phyloP scores from a whole-genome alignment of 495 filamentous ascomycete genomes.

The Penicillium macrosclerotiorum region DNA sequence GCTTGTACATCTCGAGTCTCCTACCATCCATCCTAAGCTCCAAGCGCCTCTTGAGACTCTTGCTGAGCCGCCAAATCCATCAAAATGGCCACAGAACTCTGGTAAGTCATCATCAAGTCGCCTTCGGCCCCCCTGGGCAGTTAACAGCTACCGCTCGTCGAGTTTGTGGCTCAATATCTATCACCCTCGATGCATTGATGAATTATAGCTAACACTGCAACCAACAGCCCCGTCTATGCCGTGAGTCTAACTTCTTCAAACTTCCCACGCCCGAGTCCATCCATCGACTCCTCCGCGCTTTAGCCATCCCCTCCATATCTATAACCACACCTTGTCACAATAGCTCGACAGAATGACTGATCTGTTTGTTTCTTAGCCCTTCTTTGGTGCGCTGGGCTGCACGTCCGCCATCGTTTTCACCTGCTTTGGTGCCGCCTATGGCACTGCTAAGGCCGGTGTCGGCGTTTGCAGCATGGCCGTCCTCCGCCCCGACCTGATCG shows the following conservation, averaged over 20 bases:
- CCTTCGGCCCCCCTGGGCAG: constrained; percentile 33
- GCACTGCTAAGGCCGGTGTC: constrained; percentile 98
- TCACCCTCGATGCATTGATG: too few relatives aligned
- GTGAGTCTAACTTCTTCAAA: constrained; percentile 61
- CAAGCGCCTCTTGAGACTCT: constrained; percentile 11
- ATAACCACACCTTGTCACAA: neutral
- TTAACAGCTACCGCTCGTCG: constrained; percentile 26
- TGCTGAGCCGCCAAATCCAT: constrained; percentile 13
- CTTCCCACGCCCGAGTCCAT: constrained; percentile 2
- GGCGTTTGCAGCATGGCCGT: constrained; percentile 99
- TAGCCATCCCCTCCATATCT: constrained; percentile 15
- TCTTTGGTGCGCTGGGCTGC: constrained; percentile 99
- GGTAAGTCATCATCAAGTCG: constrained; percentile 50
- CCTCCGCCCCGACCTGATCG: constrained; percentile 93
- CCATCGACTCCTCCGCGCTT: constrained; percentile 14
- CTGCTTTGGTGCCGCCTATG: constrained; percentile 97
- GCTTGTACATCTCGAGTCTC: constrained; percentile 20
- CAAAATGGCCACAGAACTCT: constrained; percentile 65
- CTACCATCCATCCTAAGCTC: constrained; percentile 20
- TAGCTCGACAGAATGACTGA: constrained; percentile 25
- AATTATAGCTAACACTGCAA: constrained; percentile 39
- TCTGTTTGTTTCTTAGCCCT: constrained; percentile 64
- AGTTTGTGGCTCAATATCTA: too few relatives aligned
- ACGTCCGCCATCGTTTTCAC: constrained; percentile 98
- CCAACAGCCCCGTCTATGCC: constrained; percentile 90